These are phyloP conservation scores for Penicillium atrosanguineum DNA, from an alignment of 495 filamentous ascomycete species.

Conservation along the genomic window DNA sequence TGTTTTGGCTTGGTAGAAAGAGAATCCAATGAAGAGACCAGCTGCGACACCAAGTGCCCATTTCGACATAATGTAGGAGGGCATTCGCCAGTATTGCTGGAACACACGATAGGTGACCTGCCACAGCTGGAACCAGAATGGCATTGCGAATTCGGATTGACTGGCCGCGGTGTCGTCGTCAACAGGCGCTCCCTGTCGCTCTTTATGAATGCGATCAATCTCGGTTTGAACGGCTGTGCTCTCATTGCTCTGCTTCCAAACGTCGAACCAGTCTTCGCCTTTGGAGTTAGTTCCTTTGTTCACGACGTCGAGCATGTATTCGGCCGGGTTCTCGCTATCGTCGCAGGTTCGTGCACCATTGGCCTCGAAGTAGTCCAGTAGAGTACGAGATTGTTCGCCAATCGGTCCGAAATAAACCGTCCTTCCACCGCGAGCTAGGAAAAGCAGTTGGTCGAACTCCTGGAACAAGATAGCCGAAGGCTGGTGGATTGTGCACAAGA, in stretches of 20 bases:
- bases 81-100: constrained; percentile 54
- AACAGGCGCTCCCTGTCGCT: constrained; percentile 41
- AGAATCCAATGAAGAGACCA: constrained; percentile 64
- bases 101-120: constrained; percentile 46
- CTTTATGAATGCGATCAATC: constrained; percentile 59
- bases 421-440: constrained; percentile 62
- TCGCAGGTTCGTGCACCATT: constrained; percentile 68
- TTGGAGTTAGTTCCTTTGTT: constrained; percentile 21
- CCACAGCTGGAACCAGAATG: constrained; percentile 44
- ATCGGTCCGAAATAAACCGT: constrained; percentile 89
- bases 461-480: constrained; percentile 90
- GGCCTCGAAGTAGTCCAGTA: constrained; percentile 74
- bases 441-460: constrained; percentile 82
- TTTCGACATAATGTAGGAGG: constrained; percentile 43
- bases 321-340: constrained; percentile 71
- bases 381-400: constrained; percentile 65
- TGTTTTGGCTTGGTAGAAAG: constrained; percentile 48
- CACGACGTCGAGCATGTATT: constrained; percentile 88
- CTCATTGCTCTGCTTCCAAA: constrained; percentile 73
- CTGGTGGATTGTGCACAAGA: constrained; percentile 95
- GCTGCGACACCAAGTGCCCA: constrained; percentile 32
- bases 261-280: constrained; percentile 67
- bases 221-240: constrained; percentile 61
- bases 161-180: constrained; percentile 5
- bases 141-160: constrained; percentile 46